Conservation (phyloP, 2,329 filamentous ascomycete species). For the Aspergillus pseudonomiae region DNA sequence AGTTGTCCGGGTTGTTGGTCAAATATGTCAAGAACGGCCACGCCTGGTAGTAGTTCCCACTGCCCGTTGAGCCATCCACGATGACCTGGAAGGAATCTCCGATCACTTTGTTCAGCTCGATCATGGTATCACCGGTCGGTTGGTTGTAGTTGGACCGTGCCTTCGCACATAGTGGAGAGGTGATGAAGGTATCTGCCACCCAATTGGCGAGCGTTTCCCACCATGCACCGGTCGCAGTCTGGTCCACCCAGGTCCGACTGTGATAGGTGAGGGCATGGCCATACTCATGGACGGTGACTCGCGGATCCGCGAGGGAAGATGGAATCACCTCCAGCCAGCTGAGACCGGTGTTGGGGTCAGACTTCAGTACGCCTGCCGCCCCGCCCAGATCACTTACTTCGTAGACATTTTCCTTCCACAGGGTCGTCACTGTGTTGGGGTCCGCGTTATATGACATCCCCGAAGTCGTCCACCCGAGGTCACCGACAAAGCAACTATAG, state of each 20-base stretch:
- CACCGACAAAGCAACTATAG: constrained; percentile 15
- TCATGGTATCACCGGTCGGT: not conserved
- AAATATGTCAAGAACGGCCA: constrained; percentile 17
- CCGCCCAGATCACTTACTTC: constrained; percentile 1
- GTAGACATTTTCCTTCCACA: constrained; percentile 18
- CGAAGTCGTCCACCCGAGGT: constrained; percentile 8
- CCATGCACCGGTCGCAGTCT: constrained; percentile 13
- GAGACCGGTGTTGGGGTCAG: constrained; percentile 5
- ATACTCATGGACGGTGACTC: constrained; percentile 15
- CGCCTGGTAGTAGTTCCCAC: constrained; percentile 15
- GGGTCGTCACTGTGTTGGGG: not conserved
- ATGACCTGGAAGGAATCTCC: constrained; percentile 16
- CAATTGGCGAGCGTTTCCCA: constrained; percentile 16
- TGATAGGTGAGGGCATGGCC: constrained; percentile 16
- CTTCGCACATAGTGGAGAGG: constrained; percentile 8
- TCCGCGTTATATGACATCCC: constrained; percentile 11
- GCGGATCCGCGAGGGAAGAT: constrained; percentile 3
- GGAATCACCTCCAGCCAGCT: constrained; percentile 12
- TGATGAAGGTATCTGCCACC: constrained; percentile 15
- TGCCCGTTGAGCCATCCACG: constrained; percentile 8
- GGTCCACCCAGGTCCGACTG: constrained; percentile 14
- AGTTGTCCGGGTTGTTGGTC: constrained; percentile 17
- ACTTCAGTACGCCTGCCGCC: constrained; percentile 11
- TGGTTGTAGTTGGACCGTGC: constrained; percentile 9
- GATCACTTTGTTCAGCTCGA: constrained; percentile 16